Conservation (phyloP, 2,329 filamentous ascomycete species). For the Cadophora gregata region DNA sequence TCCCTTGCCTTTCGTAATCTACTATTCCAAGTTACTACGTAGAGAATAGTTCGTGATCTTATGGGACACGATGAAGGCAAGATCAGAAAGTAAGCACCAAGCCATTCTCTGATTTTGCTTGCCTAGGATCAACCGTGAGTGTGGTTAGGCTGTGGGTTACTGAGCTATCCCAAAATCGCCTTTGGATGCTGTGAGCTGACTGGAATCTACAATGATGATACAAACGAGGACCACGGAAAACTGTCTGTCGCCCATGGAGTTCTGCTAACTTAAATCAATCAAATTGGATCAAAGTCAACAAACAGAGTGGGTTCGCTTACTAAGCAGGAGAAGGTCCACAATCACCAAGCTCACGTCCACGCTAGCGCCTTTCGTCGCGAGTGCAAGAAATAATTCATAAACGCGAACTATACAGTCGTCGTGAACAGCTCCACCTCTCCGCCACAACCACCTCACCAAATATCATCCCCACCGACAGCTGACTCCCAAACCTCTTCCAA, state of each 20-base stretch:
- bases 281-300: background rate
- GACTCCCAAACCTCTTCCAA: constrained; percentile 27
- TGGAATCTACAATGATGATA: background rate
- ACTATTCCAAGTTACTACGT: too few species aligned
- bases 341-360: constrained; percentile 12
- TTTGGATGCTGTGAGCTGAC: too few species aligned
- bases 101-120: too few species aligned
- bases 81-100: too few species aligned
- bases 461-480: background rate
- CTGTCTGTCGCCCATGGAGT: background rate
- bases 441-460: background rate
- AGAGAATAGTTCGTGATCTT: too few species aligned
- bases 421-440: background rate
- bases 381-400: constrained; percentile 30
- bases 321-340: background rate
- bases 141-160: too few species aligned
- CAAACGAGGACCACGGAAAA: background rate
- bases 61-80: too few species aligned
- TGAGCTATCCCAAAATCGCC: too few species aligned
- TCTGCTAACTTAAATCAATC: background rate
- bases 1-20: too few species aligned
- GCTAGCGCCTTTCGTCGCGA: constrained; percentile 28
- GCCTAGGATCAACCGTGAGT: too few species aligned
- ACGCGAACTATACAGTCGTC: constrained; percentile 16
- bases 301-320: background rate